Conservation (phyloP, 192 early-diverging fungal genomes). For the Coemansia sp. region DNA sequence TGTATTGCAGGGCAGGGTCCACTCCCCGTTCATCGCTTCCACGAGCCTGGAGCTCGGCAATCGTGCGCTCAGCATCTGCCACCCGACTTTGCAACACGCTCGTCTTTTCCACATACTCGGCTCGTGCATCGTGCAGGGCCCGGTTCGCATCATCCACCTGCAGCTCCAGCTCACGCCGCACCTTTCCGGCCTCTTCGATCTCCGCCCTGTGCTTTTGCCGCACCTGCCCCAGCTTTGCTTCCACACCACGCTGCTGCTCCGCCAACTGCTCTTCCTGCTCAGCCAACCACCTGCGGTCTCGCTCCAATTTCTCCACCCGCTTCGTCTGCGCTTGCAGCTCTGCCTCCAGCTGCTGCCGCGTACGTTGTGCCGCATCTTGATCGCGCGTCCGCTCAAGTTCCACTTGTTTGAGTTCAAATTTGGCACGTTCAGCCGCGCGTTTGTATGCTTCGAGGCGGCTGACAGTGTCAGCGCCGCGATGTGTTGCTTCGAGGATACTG, state of each 20-base stretch:
- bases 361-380: conserved; percentile 26
- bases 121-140: conserved; percentile 1
- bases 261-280: conserved; percentile 55
- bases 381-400: conserved; percentile 37
- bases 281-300: conserved; percentile 59
- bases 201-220: conserved; percentile 25
- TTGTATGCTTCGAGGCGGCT: conserved; percentile 17
- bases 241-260: conserved; percentile 50
- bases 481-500: conserved; percentile 24
- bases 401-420: conserved; percentile 40
- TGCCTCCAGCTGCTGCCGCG: conserved; percentile 29
- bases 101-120: conserved; percentile 14
- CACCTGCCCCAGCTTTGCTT: conserved; percentile 53
- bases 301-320: conserved; percentile 60
- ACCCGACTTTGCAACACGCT: conserved; percentile 19
- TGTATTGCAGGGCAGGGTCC: conserved; percentile 20
- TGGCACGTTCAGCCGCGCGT: conserved; percentile 28
- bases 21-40: background rate
- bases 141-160: conserved; percentile 12
- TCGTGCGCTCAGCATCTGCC: conserved; percentile 27
- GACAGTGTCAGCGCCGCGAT: conserved; percentile 9
- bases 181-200: conserved; percentile 21
- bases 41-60: conserved; percentile 18
- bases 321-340: conserved; percentile 34
- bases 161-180: conserved; percentile 10